Evolutionary conservation across 148 eudicot species (phyloP), one percentile per base, ranked within the genome.

Genomic region (Silene uniflora): DNA sequence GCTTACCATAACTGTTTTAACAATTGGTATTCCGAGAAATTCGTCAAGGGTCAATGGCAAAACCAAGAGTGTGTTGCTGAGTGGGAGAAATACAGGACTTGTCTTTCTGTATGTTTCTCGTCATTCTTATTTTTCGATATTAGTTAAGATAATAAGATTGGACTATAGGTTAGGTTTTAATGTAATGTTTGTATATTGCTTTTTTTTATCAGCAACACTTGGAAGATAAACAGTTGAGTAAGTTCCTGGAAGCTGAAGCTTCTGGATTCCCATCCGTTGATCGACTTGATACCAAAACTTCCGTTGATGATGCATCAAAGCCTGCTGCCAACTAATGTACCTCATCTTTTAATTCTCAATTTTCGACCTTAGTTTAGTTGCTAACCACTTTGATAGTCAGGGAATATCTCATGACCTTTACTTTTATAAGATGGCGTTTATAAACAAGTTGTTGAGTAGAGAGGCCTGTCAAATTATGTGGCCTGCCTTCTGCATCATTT

Each of bases 21-120:
- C 88, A 95, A 96, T 83, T 92, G 98, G 98, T 95, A 95, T 81
- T 75, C 93, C 0, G 98, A 95, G 86, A 90, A 95, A 77, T 95
- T 89, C 64, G 83, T 95, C 61, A 95, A 92, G 84, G 98, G 98
- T 73, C 89, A 89, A 46, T 95, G 97, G 97, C 86, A 95, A 32
- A 88, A 90, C 77, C 89, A 89, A 75, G 98, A 87, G 66, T 95
- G 97, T 77, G 84, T 84, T 58, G 77, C 73, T 65, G 97, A 95
- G 88, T 95, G 98, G 98, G 69, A 87, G 55, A 95, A 92, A 70
- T 95, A 95, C 85, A 89, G 88, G 76, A 86, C 86, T n/a, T 95
- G 97, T 76, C 89, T 92, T 69, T 85, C 97, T 70, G 97, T 90
- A 27, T 29, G 75, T 52, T 39, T 1, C 18, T 56, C 2, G 19